Conservation (phyloP, 306 rosid species). For the Ormosia emarginata region DNA sequence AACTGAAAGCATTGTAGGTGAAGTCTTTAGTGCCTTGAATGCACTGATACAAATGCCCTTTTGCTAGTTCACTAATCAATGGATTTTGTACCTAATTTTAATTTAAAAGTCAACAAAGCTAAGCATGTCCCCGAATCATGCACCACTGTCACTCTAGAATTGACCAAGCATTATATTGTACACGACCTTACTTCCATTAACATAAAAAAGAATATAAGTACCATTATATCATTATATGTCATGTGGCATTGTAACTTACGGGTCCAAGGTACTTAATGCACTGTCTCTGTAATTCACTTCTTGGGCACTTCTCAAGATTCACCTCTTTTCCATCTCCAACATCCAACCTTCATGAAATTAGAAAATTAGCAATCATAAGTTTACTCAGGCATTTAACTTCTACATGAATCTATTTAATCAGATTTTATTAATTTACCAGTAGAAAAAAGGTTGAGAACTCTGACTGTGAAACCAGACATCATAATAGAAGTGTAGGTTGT, state of each 20-base stretch:
- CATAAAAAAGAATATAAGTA: background rate
- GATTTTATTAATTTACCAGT: slow-evolving; percentile 49
- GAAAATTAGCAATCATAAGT: background rate
- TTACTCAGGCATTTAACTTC: background rate
- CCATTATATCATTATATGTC: background rate
- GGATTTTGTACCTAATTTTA: slow-evolving; percentile 13
- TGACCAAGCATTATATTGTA: slow-evolving; percentile 8
- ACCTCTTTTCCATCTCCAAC: slow-evolving; percentile 85
- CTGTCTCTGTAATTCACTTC: slow-evolving; percentile 51
- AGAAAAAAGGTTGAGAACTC: slow-evolving; percentile 77
- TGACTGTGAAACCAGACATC: slow-evolving; percentile 61
- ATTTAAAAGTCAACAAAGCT: slow-evolving; percentile 6
- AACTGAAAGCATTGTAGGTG: background rate
- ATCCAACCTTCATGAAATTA: slow-evolving; percentile 69
- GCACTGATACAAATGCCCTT: background rate
- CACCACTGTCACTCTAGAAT: slow-evolving; percentile 15
- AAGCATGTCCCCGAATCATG: background rate
- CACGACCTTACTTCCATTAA: background rate
- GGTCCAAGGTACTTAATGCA: slow-evolving; percentile 85
- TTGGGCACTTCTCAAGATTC: slow-evolving; percentile 55
- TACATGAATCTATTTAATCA: background rate
- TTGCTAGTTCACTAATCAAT: background rate
- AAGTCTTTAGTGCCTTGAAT: slow-evolving; percentile 7
- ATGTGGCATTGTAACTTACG: slow-evolving; percentile 42
- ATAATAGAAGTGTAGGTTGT: slow-evolving; percentile 71